These are phyloP conservation scores for Macroventuria anomochaeta DNA, from an alignment of 2,329 filamentous ascomycete species.

Conservation along the genomic window DNA sequence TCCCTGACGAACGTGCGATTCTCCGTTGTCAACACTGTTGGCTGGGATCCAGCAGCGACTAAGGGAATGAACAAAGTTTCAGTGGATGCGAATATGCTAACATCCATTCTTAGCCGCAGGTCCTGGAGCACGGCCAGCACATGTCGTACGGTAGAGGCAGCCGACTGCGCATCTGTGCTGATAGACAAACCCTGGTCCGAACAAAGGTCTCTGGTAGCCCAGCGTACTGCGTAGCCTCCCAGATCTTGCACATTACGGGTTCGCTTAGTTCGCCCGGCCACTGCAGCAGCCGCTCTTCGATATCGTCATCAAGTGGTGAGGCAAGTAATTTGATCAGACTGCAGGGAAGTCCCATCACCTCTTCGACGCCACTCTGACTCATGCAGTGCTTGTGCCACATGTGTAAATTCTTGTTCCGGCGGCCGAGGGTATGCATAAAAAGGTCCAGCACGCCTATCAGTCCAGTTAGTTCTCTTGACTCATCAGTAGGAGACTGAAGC, in stretches of 20 bases:
- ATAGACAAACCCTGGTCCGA: neutral
- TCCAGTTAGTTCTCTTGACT: slow-evolving; percentile 6
- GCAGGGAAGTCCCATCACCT: slow-evolving; percentile 7
- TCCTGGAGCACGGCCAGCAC: slow-evolving; percentile 1
- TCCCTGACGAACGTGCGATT: slow-evolving; percentile 4
- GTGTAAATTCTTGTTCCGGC: slow-evolving; percentile 4
- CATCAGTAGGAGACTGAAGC: neutral
- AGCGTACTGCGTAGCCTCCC: slow-evolving; percentile 9
- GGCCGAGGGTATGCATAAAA: slow-evolving; percentile 10
- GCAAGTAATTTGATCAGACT: slow-evolving; percentile 13
- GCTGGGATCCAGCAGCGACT: neutral
- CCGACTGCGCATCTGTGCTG: neutral
- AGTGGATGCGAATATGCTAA: neutral
- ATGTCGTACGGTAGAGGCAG: neutral
- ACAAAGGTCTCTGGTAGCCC: slow-evolving; percentile 7
- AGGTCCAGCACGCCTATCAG: slow-evolving; percentile 15
- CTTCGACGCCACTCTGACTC: slow-evolving; percentile 8
- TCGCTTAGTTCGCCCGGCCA: slow-evolving; percentile 10
- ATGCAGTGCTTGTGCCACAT: slow-evolving; percentile 13
- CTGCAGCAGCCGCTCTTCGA: slow-evolving; percentile 9
- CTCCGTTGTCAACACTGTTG: neutral
- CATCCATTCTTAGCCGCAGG: slow-evolving; percentile 3
- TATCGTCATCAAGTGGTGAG: neutral
- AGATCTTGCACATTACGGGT: slow-evolving; percentile 9
- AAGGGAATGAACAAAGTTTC: slow-evolving; percentile 3